A percentile compares a stretch with the other conserved stretches of the same genome.
Evolutionary conservation across 805 yeast genomes (phyloP).

Genomic region (Candida saitoana): DNA sequence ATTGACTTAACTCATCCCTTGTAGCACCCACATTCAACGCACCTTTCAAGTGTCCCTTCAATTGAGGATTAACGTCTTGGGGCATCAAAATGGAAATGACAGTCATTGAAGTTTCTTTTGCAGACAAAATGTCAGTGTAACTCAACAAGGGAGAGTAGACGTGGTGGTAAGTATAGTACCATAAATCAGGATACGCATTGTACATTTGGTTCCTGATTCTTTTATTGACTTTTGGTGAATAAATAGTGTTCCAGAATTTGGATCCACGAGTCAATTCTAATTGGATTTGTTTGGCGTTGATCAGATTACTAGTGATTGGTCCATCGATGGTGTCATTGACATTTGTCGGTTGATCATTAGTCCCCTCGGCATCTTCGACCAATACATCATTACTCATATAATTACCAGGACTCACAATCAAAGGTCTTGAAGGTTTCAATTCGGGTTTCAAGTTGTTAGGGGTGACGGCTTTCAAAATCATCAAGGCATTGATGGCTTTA

Average conservation of each 20-base stretch:
- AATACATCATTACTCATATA: constrained; percentile 35
- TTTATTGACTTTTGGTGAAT: constrained; percentile 62
- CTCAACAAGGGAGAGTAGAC: constrained; percentile 79
- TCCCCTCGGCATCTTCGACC: constrained; percentile 37
- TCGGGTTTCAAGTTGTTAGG: constrained; percentile 42
- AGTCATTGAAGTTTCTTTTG: constrained; percentile 71
- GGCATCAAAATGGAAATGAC: constrained; percentile 80
- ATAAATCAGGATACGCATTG: constrained; percentile 80
- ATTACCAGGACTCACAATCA: constrained; percentile 28
- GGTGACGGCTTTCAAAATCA: constrained; percentile 57
- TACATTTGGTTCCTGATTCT: constrained; percentile 66
- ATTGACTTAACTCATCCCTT: constrained; percentile 54
- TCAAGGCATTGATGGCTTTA: constrained; percentile 74
- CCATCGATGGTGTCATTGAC: constrained; percentile 39
- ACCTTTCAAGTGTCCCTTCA: constrained; percentile 86
- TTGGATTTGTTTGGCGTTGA: constrained; percentile 24
- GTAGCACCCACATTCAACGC: constrained; percentile 78
- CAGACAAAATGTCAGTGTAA: constrained; percentile 54
- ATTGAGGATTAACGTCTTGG: constrained; percentile 89
- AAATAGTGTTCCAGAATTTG: constrained; percentile 68
- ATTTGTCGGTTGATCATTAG: constrained; percentile 22
- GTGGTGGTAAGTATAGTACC: constrained; percentile 65
- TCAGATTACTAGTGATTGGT: constrained; percentile 29
- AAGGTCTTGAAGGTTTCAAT: constrained; percentile 23
- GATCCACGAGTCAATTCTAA: constrained; percentile 47